phyloP scores from a whole-genome alignment of 768 basidiomycete genomes.

The Bullera alba region DNA sequence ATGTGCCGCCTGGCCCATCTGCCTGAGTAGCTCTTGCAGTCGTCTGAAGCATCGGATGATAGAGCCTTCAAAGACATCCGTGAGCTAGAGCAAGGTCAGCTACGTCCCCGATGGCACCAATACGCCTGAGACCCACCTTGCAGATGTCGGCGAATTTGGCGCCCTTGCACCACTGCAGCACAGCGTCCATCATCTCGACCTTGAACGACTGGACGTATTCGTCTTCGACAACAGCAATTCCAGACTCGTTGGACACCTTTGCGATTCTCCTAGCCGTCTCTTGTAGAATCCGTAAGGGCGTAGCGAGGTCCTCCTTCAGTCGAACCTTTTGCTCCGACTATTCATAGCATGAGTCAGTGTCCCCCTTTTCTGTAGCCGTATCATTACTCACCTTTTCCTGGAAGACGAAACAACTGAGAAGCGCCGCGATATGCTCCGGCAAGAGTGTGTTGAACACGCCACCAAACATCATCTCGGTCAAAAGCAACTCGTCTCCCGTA shows the following conservation, averaged over 20 bases:
- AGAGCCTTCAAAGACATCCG: constrained; percentile 93
- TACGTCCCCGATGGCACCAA: not conserved
- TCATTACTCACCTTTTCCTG: constrained; percentile 69
- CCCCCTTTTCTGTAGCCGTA: not conserved
- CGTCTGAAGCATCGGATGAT: constrained; percentile 94
- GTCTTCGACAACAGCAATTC: constrained; percentile 79
- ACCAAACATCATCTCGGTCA: constrained; percentile 96
- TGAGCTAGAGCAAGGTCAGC: constrained; percentile 56
- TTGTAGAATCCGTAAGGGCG: constrained; percentile 88
- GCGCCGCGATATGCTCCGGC: constrained; percentile 85
- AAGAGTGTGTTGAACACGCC: constrained; percentile 84
- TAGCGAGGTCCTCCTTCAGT: constrained; percentile 86
- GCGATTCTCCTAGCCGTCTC: constrained; percentile 92
- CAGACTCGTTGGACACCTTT: constrained; percentile 91
- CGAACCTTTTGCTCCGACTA: constrained; percentile 52
- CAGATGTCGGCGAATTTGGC: constrained; percentile 92
- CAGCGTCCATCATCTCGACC: constrained; percentile 96
- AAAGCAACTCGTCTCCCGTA: constrained; percentile 87
- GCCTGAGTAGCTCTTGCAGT: constrained; percentile 84
- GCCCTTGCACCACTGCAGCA: constrained; percentile 96
- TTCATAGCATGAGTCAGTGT: not conserved
- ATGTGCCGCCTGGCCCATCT: constrained; percentile 81
- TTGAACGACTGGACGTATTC: constrained; percentile 96
- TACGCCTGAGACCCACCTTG: constrained; percentile 57
- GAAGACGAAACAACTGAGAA: constrained; percentile 98